A percentile compares a stretch with the other conserved stretches of the same genome.
Evolutionary conservation across 73 alveolate species (phyloP).

Genomic region (Tetrahymena malaccensis): DNA sequence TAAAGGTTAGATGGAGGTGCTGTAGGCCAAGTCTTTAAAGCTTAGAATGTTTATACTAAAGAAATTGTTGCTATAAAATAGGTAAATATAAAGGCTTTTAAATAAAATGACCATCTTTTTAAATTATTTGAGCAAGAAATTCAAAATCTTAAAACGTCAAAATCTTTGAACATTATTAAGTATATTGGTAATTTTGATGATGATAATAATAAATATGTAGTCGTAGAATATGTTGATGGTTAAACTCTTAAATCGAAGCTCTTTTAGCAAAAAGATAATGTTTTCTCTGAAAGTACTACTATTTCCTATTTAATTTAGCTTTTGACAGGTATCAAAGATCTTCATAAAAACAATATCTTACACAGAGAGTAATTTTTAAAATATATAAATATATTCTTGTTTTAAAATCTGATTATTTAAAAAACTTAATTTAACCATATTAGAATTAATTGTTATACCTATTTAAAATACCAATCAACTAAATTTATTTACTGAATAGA

Average conservation of each 20-base stretch:
- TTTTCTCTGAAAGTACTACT: background rate
- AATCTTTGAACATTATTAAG: background rate
- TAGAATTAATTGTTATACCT: too few relatives aligned
- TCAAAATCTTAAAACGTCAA: background rate
- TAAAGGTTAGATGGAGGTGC: background rate
- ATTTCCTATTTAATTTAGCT: background rate
- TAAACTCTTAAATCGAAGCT: background rate
- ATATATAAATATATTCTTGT: too few relatives aligned
- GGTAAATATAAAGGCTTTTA: background rate
- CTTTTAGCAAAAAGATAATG: background rate
- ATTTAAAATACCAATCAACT: too few relatives aligned
- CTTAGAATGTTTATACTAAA: background rate
- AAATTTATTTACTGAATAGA: too few relatives aligned
- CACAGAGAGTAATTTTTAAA: background rate
- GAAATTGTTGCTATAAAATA: background rate
- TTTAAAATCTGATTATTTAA: too few relatives aligned
- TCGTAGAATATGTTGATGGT: background rate
- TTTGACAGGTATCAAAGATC: background rate
- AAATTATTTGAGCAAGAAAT: background rate
- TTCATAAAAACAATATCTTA: background rate
- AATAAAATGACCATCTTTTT: background rate
- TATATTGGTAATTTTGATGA: background rate
- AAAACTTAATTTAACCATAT: too few relatives aligned
- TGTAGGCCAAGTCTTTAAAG: background rate
- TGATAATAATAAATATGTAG: background rate